Evolutionary conservation across 495 filamentous ascomycete genomes (phyloP).

Genomic region (Penicillium angulare): DNA sequence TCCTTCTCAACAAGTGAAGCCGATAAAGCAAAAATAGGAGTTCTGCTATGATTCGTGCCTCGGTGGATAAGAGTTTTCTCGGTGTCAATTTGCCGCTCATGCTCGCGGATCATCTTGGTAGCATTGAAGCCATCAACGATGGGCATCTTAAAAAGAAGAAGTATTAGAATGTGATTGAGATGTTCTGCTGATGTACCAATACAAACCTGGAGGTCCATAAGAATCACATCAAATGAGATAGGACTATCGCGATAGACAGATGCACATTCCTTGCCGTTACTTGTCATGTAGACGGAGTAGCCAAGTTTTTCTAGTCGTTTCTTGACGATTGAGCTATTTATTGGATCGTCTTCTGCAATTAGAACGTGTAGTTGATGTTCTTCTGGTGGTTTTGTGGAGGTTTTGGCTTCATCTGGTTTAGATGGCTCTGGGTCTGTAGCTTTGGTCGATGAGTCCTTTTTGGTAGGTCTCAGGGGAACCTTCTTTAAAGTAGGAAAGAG

Average conservation of each 20-base stretch:
- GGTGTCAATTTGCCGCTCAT: constrained; percentile 53
- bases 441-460: neutral
- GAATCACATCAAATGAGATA: constrained; percentile 67
- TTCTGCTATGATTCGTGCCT: constrained; percentile 44
- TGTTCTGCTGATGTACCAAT: neutral
- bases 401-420: neutral
- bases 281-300: constrained; percentile 65
- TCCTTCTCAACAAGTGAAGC: constrained; percentile 74
- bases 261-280: constrained; percentile 84
- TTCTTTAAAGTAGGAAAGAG: neutral
- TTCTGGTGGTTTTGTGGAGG: neutral
- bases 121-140: constrained; percentile 82
- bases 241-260: constrained; percentile 59
- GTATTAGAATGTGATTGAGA: neutral
- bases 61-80: no score
- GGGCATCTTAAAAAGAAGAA: constrained; percentile 63
- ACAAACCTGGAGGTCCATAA: constrained; percentile 92
- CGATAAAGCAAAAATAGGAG: constrained; percentile 84
- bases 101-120: constrained; percentile 75
- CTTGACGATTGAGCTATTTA: constrained; percentile 79
- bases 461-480: neutral
- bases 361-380: constrained; percentile 55
- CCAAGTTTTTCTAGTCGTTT: constrained; percentile 79
- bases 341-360: constrained; percentile 85
- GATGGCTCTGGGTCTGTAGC: no score